Conservation (phyloP, 768 basidiomycete species). For the Russula foetens region DNA sequence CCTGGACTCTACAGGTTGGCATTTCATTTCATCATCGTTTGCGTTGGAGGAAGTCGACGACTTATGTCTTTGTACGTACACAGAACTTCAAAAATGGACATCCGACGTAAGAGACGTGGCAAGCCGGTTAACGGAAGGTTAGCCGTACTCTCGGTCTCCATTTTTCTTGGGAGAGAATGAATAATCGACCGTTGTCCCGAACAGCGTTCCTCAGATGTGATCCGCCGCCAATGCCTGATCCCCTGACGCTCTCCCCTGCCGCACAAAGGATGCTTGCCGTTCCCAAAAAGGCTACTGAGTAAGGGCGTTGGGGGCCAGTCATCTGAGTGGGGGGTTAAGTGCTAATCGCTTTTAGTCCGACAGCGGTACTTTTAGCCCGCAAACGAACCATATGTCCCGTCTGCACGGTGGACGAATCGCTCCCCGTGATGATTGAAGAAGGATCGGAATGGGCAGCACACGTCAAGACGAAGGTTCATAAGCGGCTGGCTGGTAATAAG, state of each 20-base stretch:
- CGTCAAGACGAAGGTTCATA: constrained; percentile 46
- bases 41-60: constrained; percentile 36
- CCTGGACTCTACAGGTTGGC: constrained; percentile 59
- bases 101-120: constrained; percentile 46
- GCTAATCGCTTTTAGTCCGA: constrained; percentile 39
- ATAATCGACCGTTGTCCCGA: not conserved
- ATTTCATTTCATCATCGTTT: not conserved
- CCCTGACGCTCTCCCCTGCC: constrained; percentile 43
- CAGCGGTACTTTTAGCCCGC: constrained; percentile 44
- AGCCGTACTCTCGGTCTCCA: constrained; percentile 1
- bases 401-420: constrained; percentile 50
- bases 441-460: constrained; percentile 49
- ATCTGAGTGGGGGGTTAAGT: not conserved
- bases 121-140: constrained; percentile 41
- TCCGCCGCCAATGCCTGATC: constrained; percentile 44
- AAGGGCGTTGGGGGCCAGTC: constrained; percentile 14
- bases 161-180: not conserved
- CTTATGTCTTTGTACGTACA: not conserved
- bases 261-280: constrained; percentile 47
- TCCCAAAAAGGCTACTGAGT: constrained; percentile 40
- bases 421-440: constrained; percentile 59
- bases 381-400: constrained; percentile 50
- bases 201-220: constrained; percentile 19
- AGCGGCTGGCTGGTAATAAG: constrained; percentile 31
- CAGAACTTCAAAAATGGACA: constrained; percentile 37